Evolutionary conservation across 2,329 filamentous ascomycete genomes (phyloP).

Genomic region (Pseudocercospora pini-densiflorae): DNA sequence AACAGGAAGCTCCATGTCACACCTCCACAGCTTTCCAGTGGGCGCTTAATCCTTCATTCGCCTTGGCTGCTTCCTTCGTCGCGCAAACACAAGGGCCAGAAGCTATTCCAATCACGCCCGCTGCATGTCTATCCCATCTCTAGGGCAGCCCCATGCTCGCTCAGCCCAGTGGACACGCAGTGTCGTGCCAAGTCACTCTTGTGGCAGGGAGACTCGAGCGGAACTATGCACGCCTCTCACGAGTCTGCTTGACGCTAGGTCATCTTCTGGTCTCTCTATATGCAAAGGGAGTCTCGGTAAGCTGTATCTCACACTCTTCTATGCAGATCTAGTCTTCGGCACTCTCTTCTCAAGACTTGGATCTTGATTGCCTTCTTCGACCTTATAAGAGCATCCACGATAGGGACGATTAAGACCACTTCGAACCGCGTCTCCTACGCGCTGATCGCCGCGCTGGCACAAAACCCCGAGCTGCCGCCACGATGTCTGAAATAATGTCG

Average conservation of each 20-base stretch:
- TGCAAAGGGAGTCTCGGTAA: not conserved
- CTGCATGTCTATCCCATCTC: constrained; percentile 15
- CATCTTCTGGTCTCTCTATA: not conserved
- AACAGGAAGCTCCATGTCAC: not conserved
- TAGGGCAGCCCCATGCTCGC: constrained; percentile 5
- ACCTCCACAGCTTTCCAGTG: constrained; percentile 8
- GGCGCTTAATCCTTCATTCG: constrained; percentile 23
- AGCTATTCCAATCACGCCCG: constrained; percentile 23
- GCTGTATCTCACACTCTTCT: not conserved
- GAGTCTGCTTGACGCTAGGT: not conserved
- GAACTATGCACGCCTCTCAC: not conserved
- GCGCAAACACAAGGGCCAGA: constrained; percentile 16
- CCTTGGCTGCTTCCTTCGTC: constrained; percentile 21
- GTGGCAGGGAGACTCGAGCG: not conserved
- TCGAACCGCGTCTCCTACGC: not conserved
- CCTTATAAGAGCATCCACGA: not conserved
- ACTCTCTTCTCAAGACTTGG: not conserved
- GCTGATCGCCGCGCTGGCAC: not conserved
- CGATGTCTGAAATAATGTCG: constrained; percentile 11
- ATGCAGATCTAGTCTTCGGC: not conserved
- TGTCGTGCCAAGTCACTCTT: constrained; percentile 10
- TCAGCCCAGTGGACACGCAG: constrained; percentile 14
- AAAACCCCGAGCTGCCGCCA: not conserved
- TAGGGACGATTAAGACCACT: not conserved
- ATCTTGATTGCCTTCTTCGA: not conserved